Evolutionary conservation across 352 stramenopile genomes (phyloP).

Genomic region (Globisporangium middletonii): DNA sequence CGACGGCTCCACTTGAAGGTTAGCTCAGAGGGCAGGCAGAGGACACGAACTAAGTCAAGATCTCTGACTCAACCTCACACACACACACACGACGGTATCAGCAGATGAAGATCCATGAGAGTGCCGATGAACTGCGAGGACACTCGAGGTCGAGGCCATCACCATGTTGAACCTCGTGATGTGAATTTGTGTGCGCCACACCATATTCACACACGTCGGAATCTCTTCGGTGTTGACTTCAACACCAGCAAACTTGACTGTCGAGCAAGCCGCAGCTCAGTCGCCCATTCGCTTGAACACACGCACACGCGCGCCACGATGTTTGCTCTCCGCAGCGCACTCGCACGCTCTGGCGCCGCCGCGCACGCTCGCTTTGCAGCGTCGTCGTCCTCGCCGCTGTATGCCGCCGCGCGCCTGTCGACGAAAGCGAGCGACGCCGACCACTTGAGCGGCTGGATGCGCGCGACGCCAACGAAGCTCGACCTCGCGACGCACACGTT

Average conservation of each 20-base stretch:
- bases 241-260: neutral
- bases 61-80: neutral
- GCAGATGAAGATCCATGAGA: too few species aligned
- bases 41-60: neutral
- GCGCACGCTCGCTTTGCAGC: slow-evolving; percentile 1
- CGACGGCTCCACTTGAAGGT: neutral
- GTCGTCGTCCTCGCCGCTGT: neutral
- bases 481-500: slow-evolving; percentile 33
- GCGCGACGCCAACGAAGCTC: slow-evolving; percentile 26
- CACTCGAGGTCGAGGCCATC: too few species aligned
- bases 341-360: slow-evolving; percentile 2
- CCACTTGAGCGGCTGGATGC: slow-evolving; percentile 56
- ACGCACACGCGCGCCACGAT: neutral
- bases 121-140: too few species aligned
- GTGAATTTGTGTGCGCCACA: too few species aligned
- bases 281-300: neutral
- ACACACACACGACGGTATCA: too few species aligned
- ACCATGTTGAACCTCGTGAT: too few species aligned
- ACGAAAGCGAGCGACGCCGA: slow-evolving; percentile 31
- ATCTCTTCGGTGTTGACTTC: neutral
- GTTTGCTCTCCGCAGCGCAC: slow-evolving; percentile 3
- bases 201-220: neutral
- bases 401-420: neutral
- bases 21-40: neutral
- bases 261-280: too few species aligned